A percentile compares a stretch with the other conserved stretches of the same genome.
phyloP scores from a whole-genome alignment of 768 basidiomycete genomes.

The Sarcomyxa edulis region DNA sequence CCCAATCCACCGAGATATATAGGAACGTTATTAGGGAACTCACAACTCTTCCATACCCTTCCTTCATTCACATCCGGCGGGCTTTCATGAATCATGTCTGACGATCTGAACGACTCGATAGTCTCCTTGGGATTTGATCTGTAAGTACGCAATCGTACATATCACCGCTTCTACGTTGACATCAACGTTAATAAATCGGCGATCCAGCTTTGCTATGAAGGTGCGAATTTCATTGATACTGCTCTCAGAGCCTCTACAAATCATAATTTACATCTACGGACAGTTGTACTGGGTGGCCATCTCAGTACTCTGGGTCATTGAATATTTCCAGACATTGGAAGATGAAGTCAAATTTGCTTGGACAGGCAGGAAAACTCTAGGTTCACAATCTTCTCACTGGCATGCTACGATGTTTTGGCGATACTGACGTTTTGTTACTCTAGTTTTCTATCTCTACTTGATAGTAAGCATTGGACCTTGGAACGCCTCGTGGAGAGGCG shows the following conservation, averaged over 20 bases:
- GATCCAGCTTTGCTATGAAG: conserved; percentile 1
- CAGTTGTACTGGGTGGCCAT: conserved; percentile 1
- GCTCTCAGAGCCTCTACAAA: background rate
- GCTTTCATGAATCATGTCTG: no score
- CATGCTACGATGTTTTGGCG: background rate
- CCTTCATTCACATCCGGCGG: no score
- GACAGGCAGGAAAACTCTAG: background rate
- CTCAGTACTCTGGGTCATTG: background rate
- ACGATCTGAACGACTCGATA: background rate
- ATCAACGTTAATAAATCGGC: background rate
- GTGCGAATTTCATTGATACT: background rate
- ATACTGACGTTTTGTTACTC: background rate
- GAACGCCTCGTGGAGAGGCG: no score
- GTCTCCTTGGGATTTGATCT: background rate
- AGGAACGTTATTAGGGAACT: no score
- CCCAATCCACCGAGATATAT: no score
- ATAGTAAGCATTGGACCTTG: no score
- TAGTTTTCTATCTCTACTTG: background rate
- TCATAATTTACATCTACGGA: background rate
- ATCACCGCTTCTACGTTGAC: background rate
- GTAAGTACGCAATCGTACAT: background rate
- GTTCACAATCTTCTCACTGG: background rate
- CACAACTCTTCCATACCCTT: no score
- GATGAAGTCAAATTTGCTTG: background rate
- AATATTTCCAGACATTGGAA: background rate